Percentiles rank a stretch among this genome's conserved stretches.
These are phyloP conservation scores for Alnus glutinosa DNA, from an alignment of 306 rosid genomes.

Conservation along the genomic window DNA sequence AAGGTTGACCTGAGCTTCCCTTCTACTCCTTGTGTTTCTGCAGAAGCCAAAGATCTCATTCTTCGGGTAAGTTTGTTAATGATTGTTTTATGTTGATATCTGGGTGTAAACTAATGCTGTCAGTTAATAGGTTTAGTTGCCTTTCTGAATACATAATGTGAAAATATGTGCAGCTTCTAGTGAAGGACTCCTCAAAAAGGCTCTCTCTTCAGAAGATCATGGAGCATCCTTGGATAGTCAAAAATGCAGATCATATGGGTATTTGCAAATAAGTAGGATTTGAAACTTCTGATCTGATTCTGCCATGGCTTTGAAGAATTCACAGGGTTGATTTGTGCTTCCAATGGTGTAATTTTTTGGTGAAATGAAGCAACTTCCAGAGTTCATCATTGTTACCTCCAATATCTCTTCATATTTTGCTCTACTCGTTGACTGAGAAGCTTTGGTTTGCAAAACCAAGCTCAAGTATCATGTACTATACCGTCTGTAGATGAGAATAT, in stretches of 20 bases:
- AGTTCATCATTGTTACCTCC: not conserved
- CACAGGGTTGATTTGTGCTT: constrained; percentile 2
- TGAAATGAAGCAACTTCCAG: constrained; percentile 1
- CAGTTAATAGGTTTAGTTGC: not conserved
- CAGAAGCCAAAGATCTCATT: constrained; percentile 73
- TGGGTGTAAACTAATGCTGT: constrained; percentile 1
- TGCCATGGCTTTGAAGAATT: constrained; percentile 17
- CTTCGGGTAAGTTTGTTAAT: constrained; percentile 45
- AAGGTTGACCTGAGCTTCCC: constrained; percentile 75
- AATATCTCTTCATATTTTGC: not conserved
- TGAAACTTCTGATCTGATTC: constrained; percentile 4
- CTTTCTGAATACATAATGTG: constrained; percentile 5
- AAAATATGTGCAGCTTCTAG: constrained; percentile 63
- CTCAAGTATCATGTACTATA: not conserved
- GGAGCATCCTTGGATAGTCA: constrained; percentile 87
- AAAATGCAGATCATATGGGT: constrained; percentile 64
- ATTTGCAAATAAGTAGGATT: constrained; percentile 43
- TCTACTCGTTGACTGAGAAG: not conserved
- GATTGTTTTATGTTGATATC: constrained; percentile 1
- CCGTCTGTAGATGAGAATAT: not conserved
- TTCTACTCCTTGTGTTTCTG: constrained; percentile 50
- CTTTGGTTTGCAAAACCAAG: not conserved
- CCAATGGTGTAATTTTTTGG: not conserved
- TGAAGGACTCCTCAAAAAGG: constrained; percentile 72
- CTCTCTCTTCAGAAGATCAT: constrained; percentile 74